Evolutionary conservation across 345 rosid genomes (phyloP), one percentile per base, ranked within the genome.

Genomic region (Brassica juncea): DNA sequence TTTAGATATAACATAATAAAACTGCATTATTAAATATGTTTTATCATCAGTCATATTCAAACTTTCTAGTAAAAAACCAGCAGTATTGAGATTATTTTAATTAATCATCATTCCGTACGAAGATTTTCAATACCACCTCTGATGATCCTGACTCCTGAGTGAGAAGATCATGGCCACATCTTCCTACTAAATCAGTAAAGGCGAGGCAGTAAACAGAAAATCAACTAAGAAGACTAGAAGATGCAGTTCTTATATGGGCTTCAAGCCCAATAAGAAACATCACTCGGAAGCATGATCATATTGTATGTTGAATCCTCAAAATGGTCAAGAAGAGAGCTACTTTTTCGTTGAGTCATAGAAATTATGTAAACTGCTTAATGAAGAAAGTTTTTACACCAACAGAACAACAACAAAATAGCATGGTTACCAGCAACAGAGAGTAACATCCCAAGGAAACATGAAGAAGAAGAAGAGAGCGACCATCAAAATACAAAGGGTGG

Each of bases 361-460:
- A 14, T 21, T 14, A 70, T 70, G 4, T 1, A 64, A 63, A 63
- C 65, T 77, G 52, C 23, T 49, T 11, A 9, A 64, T 37, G 23
- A 54, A n/a, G 0, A 11, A 71, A 16, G 65, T 70, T 66, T 66
- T 72, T 66, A 72, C 82, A 72, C 4, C 72, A 39, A 55, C 34
- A 78, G 25, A 77, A 61, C 3, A 77, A 44, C 5, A 44, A 39
- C 54, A 30, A 32, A 32, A 12, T 0, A 75, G 42, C 55, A 75
- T 61, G 64, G 31, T 47, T 21, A 3, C 16, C 16, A 47, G 55
- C 63, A 78, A 72, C 68, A 72, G 8, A 27, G 30, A 54, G 28
- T 28, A 71, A 25, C 8, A 77, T 77, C 44, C 3, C 8, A 0
- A 44, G 10, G 64, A 12, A 76, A 68, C 67, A 39, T n/a, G n/a